Conservation (phyloP, 2,329 filamentous ascomycete species). For the Diaporthe sp. region DNA sequence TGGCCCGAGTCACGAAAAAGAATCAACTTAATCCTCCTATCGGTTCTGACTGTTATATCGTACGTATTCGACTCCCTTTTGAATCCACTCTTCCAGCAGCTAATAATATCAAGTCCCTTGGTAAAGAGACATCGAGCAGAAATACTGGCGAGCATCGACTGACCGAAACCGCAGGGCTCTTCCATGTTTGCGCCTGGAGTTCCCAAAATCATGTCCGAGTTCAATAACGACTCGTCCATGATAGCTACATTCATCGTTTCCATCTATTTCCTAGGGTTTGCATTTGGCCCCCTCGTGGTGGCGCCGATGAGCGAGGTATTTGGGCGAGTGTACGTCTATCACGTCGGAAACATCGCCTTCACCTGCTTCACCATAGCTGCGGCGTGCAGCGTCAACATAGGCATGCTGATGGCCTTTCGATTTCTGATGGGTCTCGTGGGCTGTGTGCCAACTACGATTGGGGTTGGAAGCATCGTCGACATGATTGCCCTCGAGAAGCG, state of each 20-base stretch:
- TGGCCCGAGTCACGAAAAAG: slow-evolving; percentile 57
- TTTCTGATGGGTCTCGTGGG: slow-evolving; percentile 60
- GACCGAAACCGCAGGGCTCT: slow-evolving; percentile 55
- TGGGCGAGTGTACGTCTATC: slow-evolving; percentile 50
- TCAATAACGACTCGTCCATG: slow-evolving; percentile 59
- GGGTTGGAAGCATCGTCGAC: slow-evolving; percentile 65
- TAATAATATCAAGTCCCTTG: not conserved
- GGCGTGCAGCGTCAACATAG: slow-evolving; percentile 54
- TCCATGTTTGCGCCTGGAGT: slow-evolving; percentile 71
- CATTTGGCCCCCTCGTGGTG: slow-evolving; percentile 61
- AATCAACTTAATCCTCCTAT: not conserved
- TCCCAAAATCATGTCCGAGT: slow-evolving; percentile 63
- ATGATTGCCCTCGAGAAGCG: slow-evolving; percentile 62
- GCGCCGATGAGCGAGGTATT: slow-evolving; percentile 64
- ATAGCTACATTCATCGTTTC: slow-evolving; percentile 67
- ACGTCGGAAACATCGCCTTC: slow-evolving; percentile 48
- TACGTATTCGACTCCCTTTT: not conserved
- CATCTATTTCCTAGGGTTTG: slow-evolving; percentile 67
- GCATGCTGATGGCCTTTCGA: slow-evolving; percentile 61
- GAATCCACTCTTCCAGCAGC: not conserved
- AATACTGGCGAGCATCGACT: not conserved
- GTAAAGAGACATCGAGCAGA: not conserved
- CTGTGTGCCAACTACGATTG: slow-evolving; percentile 60
- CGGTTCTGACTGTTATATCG: slow-evolving; percentile 13
- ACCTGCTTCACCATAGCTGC: slow-evolving; percentile 45